Base-by-base conservation (phyloP, 2,329 filamentous ascomycete genomes). In the Sclerotinia glacialis region DNA sequence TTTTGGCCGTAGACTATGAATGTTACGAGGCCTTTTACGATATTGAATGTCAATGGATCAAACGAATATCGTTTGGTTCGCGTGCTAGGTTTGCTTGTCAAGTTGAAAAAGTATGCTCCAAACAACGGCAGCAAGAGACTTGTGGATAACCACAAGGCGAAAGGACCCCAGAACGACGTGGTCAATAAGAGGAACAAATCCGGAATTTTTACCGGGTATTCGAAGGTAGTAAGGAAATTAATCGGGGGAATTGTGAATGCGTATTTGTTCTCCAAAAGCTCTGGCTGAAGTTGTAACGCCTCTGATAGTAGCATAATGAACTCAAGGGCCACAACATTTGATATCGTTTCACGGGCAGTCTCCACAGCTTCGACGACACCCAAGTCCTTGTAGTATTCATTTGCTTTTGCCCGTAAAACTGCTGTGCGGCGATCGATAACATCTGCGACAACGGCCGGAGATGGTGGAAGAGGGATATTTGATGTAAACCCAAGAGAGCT, bases 31-130 rank as follows among this genome's bases (percentile, higher is more conserved):
- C 90, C 93, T 81, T 97, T 97, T 73, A 86, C 86, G 67, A 98
- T 88, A 80, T 93, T 96, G 80, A 96, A 99, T 28, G 89, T 90
- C 75, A 98, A 80, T 5, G 93, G 93, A 77, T 99, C 95, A 70
- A 94, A 87, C 7, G 83, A 80, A 70, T 89, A 87, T 70, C 86
- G 84, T 72, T 82, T 73, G 14, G 34, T 69, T 58, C 72, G 71
- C 1, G 68, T 56, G 53, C 64, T 71, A 49, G 82, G 80, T 52
- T 84, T 82, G 64, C 85, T 79, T 49, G 88, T 91, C 74, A 97
- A 78, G 79, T 98, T 98, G 85, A 96, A 90, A 77, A 97, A 96
- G 81, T 95, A 98, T 34, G 91, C 92, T 52, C 87, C 82, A 42
- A 90, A 69, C 60, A 88, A 80, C 1, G 94, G 94, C 37, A 94